phyloP scores from a whole-genome alignment of 805 yeast genomes.

The Metschnikowia matae region DNA sequence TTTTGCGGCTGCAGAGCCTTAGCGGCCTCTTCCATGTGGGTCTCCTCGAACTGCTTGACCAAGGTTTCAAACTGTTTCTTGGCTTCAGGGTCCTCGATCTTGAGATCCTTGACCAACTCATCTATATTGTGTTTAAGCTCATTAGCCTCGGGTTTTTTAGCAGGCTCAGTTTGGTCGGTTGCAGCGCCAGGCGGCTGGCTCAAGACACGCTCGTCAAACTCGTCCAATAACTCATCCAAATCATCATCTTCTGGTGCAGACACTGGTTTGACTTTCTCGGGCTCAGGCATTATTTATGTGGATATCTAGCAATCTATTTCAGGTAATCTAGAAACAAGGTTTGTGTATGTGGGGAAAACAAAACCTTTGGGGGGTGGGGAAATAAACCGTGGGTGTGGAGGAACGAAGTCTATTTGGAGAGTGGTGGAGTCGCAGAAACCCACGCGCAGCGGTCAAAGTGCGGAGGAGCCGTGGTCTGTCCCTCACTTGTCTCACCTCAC shows the following conservation, averaged over 20 bases:
- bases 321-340: no score
- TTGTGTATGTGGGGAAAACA: no score
- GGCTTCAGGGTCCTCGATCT: slow-evolving; percentile 51
- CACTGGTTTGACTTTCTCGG: neutral
- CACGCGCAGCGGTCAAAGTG: slow-evolving; percentile 1
- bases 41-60: slow-evolving; percentile 38
- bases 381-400: neutral
- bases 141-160: slow-evolving; percentile 27
- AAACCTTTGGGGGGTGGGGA: no score
- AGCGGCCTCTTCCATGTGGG: slow-evolving; percentile 31
- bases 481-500: neutral
- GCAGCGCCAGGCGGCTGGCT: slow-evolving; percentile 57
- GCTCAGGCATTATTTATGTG: neutral
- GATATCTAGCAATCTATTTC: neutral
- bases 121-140: slow-evolving; percentile 33
- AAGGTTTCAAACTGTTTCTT: slow-evolving; percentile 48
- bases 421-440: slow-evolving; percentile 2
- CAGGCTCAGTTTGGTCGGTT: slow-evolving; percentile 8
- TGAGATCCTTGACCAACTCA: slow-evolving; percentile 45
- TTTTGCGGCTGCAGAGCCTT: slow-evolving; percentile 32
- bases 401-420: neutral
- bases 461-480: slow-evolving; percentile 1
- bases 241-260: slow-evolving; percentile 50
- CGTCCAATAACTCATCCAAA: slow-evolving; percentile 80
- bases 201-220: slow-evolving; percentile 68